phyloP scores from a whole-genome alignment of 2,329 filamentous ascomycete genomes.

The Claviceps pazoutovae region DNA sequence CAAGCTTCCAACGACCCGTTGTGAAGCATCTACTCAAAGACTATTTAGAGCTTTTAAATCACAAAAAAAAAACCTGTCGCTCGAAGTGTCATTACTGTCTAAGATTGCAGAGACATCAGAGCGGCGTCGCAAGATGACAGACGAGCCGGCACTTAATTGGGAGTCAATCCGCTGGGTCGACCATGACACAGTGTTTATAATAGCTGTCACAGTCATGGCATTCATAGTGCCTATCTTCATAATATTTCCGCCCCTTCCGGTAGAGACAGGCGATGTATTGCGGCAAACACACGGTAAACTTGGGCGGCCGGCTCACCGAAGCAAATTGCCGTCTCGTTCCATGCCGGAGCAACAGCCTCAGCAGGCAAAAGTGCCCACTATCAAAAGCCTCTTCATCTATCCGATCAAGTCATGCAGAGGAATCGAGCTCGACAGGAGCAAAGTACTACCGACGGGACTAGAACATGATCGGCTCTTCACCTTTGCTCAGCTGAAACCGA shows the following conservation, averaged over 20 bases:
- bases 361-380: slow-evolving; percentile 11
- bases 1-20: too few relatives aligned
- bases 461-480: slow-evolving; percentile 72
- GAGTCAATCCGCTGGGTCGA: slow-evolving; percentile 14
- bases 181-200: slow-evolving; percentile 22
- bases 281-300: slow-evolving; percentile 38
- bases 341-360: slow-evolving; percentile 11
- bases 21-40: too few relatives aligned
- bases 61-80: too few relatives aligned
- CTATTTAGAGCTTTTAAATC: too few relatives aligned
- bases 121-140: background rate
- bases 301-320: slow-evolving; percentile 25
- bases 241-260: slow-evolving; percentile 39
- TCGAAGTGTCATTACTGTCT: too few relatives aligned
- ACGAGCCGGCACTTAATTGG: background rate
- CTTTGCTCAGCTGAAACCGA: slow-evolving; percentile 47
- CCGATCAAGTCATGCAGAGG: slow-evolving; percentile 72
- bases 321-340: slow-evolving; percentile 21
- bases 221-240: slow-evolving; percentile 40
- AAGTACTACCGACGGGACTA: slow-evolving; percentile 55
- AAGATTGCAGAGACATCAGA: too few relatives aligned
- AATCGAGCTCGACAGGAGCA: slow-evolving; percentile 54
- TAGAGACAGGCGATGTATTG: slow-evolving; percentile 38
- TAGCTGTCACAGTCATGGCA: slow-evolving; percentile 30
- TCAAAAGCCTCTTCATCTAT: slow-evolving; percentile 62